Base-by-base conservation (phyloP, 1,139 yeast species). In the Meyerozyma guilliermondii region DNA sequence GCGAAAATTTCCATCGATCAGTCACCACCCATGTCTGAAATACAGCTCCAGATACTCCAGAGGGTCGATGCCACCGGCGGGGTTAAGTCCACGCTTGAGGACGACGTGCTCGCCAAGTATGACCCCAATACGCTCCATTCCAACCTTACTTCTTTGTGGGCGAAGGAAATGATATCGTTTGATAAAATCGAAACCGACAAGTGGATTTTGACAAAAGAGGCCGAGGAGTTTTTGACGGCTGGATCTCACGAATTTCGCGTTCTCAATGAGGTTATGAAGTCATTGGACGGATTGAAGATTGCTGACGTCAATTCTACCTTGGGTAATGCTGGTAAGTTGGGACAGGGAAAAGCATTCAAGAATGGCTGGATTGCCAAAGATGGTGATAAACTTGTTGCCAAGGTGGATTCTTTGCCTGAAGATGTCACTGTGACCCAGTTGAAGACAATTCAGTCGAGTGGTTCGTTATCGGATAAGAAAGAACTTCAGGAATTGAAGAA, bases 291-390 rank as follows among this genome's bases (percentile, higher is more conserved):
- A 36, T 75, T 92, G 57, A 86, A 87, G 58, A 83, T 92, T 52
- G 63, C 85, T 20, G 97, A 92, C 46, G 95, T 92, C 45, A 79
- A 80, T 52, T 63, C 80, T 46, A 79, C 83, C 50, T 73, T 91
- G 65, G 97, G 98, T 41, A 69, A 81, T 40, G 78, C 81, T 49
- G 98, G 97, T 46, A 83, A 84, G 55, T 77, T 91, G 50, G 99
- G 98, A 47, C 98, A 92, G 69, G 96, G 95, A 55, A 84, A 91
- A 58, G 98, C 98, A n/a, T 92, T 92, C 77, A 92, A 89, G 68
- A 91, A 91, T 64, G 95, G 95, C 40, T 92, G 99, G 99, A 82
- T 92, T 56, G 70, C 79, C 52, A 92, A 92, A 64, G 86, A 84
- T 50, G 95, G 94, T 42, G 95, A 87, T 54, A 80, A 74, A 58